A percentile compares a stretch with the other conserved stretches of the same genome.
These are phyloP conservation scores for Skeletonema tropicum DNA, from an alignment of 108 stramenopile species.

Conservation along the genomic window DNA sequence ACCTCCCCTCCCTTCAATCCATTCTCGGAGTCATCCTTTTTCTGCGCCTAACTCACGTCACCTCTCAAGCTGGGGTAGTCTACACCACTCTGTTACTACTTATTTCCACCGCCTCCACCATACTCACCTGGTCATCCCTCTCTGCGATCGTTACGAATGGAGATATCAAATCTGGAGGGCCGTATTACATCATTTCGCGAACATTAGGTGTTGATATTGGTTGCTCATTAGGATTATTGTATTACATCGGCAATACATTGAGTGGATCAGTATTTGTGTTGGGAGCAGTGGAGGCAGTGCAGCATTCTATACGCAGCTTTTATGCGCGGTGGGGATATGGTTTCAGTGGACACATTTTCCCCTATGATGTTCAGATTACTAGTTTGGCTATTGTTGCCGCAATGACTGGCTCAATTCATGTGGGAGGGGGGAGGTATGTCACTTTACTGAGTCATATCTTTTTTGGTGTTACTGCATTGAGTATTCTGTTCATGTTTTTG, in stretches of 20 bases:
- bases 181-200: constrained; percentile 80
- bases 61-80: constrained; percentile 75
- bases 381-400: constrained; percentile 40
- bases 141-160: constrained; percentile 86
- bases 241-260: constrained; percentile 76
- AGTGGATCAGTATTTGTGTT: constrained; percentile 69
- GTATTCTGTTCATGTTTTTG: constrained; percentile 49
- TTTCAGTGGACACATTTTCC: constrained; percentile 43
- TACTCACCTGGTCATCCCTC: constrained; percentile 72
- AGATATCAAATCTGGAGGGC: constrained; percentile 71
- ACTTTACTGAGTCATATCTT: constrained; percentile 56
- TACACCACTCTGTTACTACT: constrained; percentile 46
- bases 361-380: constrained; percentile 53
- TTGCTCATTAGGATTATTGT: constrained; percentile 72
- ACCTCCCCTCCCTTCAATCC: constrained; percentile 81
- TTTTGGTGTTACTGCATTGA: constrained; percentile 52
- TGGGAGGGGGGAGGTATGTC: constrained; percentile 64
- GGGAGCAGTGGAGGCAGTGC: constrained; percentile 75
- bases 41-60: constrained; percentile 80
- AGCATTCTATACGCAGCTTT: constrained; percentile 50
- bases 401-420: constrained; percentile 49
- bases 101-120: constrained; percentile 57
- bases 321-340: constrained; percentile 42
- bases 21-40: constrained; percentile 87
- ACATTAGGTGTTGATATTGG: constrained; percentile 77